phyloP scores from a whole-genome alignment of 768 basidiomycete species.

The Saitozyma podzolica region DNA sequence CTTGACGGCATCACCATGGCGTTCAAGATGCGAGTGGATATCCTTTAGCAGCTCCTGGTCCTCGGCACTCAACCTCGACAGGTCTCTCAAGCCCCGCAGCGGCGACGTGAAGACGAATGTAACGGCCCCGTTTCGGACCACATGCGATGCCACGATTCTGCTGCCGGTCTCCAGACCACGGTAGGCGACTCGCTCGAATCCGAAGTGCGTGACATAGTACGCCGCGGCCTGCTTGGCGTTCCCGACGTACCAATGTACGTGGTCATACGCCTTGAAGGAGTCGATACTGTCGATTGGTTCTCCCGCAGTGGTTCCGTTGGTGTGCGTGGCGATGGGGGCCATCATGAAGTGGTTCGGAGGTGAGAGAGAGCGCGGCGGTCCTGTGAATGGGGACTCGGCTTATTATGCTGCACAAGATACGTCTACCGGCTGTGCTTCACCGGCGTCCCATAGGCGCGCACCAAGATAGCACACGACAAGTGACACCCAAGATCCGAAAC shows the following conservation, averaged over 20 bases:
- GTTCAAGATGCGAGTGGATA: no score
- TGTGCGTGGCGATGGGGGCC: neutral
- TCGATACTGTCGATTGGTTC: neutral
- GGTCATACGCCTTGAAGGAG: neutral
- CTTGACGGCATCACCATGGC: no score
- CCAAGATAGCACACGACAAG: no score
- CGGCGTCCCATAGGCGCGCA: no score
- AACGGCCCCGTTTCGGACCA: neutral
- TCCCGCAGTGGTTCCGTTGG: neutral
- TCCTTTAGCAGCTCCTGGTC: no score
- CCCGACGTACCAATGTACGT: constrained; percentile 2
- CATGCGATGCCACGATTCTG: constrained; percentile 1
- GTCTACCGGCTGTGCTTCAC: no score
- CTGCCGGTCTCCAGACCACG: constrained; percentile 3
- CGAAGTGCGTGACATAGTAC: constrained; percentile 1
- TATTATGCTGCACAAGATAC: no score
- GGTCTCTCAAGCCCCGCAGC: no score
- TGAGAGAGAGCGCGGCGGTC: no score
- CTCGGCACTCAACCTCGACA: no score
- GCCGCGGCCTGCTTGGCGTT: constrained; percentile 5
- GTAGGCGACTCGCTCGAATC: constrained; percentile 2
- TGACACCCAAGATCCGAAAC: no score
- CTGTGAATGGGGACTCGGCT: no score
- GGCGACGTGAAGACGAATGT: constrained; percentile 5
- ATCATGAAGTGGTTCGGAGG: neutral